phyloP scores from a whole-genome alignment of 768 basidiomycete genomes.

The Collybiopsis confluens region DNA sequence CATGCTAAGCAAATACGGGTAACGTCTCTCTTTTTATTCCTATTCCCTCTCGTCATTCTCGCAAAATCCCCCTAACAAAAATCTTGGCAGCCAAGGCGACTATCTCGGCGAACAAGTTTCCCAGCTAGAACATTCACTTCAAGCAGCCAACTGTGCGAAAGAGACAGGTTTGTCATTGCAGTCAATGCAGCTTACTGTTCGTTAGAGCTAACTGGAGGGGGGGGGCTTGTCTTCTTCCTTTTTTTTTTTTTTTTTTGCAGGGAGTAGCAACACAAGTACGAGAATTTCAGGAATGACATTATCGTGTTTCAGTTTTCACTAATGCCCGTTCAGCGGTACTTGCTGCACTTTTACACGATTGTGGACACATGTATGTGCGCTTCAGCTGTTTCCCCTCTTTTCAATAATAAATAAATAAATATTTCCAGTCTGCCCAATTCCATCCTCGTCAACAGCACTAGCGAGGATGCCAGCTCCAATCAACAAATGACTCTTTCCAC shows the following conservation, averaged over 20 bases:
- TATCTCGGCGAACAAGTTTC: conserved; percentile 3
- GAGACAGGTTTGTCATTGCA: background rate
- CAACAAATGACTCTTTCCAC: background rate
- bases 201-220: background rate
- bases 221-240: too few species aligned
- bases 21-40: background rate
- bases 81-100: background rate
- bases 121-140: conserved; percentile 4
- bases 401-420: too few species aligned
- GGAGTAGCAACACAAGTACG: background rate
- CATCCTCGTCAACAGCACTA: background rate
- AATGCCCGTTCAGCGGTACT: background rate
- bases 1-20: background rate
- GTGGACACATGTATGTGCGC: conserved; percentile 4
- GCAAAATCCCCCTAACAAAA: background rate
- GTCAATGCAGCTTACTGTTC: background rate
- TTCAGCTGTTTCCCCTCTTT: background rate
- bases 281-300: background rate
- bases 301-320: background rate
- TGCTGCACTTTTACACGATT: conserved; percentile 3
- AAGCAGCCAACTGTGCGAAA: conserved; percentile 3
- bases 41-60: background rate
- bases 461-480: background rate
- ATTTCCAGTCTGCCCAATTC: background rate
- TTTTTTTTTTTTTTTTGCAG: too few species aligned